Evolutionary conservation across 345 rosid species (phyloP), one percentile per base, ranked within the genome.

Genomic region (Salix brachista): DNA sequence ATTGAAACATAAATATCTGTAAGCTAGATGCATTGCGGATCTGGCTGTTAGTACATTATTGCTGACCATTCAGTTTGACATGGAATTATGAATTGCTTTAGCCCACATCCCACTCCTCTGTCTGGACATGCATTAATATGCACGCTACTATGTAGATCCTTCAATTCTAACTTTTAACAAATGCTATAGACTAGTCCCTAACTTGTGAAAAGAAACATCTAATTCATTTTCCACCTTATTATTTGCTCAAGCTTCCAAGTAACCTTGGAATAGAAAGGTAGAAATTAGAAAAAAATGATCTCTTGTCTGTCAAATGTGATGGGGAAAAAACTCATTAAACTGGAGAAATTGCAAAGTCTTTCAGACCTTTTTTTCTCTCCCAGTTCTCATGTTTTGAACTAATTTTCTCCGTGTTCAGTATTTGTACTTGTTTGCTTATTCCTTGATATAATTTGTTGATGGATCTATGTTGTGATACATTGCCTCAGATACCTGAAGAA

Each of bases 401-500:
- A 56, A 56, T 56, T 56, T 56, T 56, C 28, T 56, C 4, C 62
- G 0, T n/a, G 14, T n/a, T 3, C 12, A 56, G 14, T 56, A 25
- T 23, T 11, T 56, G 4, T n/a, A 8, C 62, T 56, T 56, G 62
- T 56, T n/a, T n/a, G 28, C 62, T n/a, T n/a, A 23, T 56, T 23
- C 28, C 6, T 56, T 56, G 62, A 56, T n/a, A 56, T 56, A 23
- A n/a, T 56, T 56, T 23, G 25, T n/a, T 56, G 28, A 66, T 66
- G 44, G 69, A 34, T 65, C 69, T 66, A 30, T 36, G 6, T 66
- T 18, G 21, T 56, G 26, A 9, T 13, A n/a, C 62, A 9, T 60
- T 73, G 61, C 78, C 67, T 37, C 84, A 96, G 99, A 85, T 96
- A 64, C 98, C 96, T 1, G 99, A 94, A 79, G 99, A 96, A 81